Evolutionary conservation across 441 rosid genomes (phyloP), one percentile per base, ranked within the genome.

Genomic region (Francoa sonchifolia): DNA sequence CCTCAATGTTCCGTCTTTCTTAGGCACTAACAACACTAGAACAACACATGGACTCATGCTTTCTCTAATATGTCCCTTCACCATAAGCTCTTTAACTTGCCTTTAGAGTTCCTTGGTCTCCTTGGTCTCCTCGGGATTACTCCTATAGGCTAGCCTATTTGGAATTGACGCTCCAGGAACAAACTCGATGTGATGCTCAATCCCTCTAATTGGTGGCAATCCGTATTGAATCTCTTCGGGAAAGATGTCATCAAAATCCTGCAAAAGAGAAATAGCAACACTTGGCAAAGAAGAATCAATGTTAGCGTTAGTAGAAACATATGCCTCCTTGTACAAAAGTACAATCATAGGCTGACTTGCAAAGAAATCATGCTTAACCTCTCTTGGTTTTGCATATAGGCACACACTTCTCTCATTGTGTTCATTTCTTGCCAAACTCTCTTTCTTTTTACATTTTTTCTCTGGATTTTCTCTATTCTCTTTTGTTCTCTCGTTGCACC

Each of bases 101-200:
- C 3, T 25, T 25, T n/a, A n/a, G n/a, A n/a, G n/a, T n/a, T n/a
- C n/a, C n/a, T n/a, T n/a, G n/a, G n/a, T n/a, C n/a, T n/a, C n/a
- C n/a, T n/a, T n/a, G n/a, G n/a, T n/a, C n/a, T n/a, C 28, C 28
- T 25, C 4, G 28, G 4, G 4, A 25, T 25, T 25, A 3, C 4
- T 3, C 3, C 28, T 25, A 25, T 25, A 25, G 3, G 28, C 28
- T 25, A 25, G 28, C 28, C 28, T 25, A 25, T 25, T 25, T 25
- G 28, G 28, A 25, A 25, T 3, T 25, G 28, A 3, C 3, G 3
- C 28, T 3, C 28, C 28, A 4, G 28, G 40, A 30, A 31, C 4
- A 32, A 47, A 15, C 9, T 47, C 52, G 8, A 48, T 48, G 17
- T 48, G 35, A 27, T 37, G 36, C 5, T 37, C 25, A 2, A 27